Evolutionary conservation across 805 yeast genomes (phyloP).

Genomic region (Zygosaccharomyces kombuchaensis): DNA sequence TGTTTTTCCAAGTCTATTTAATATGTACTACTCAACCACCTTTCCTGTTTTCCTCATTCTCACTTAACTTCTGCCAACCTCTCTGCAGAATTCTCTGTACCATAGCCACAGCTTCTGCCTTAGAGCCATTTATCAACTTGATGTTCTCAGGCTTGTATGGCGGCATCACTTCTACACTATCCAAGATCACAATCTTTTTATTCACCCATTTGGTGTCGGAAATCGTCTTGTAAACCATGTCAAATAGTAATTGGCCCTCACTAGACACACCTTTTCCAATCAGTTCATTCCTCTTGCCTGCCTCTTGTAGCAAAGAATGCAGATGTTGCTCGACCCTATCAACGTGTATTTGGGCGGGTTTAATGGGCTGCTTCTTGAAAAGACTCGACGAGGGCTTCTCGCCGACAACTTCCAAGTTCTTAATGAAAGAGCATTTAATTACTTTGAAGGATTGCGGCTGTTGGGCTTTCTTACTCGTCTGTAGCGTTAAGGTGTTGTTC

Average conservation of each 20-base stretch:
- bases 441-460: slow-evolving; percentile 41
- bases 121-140: slow-evolving; percentile 17
- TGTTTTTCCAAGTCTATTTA: not conserved
- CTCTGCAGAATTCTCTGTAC: slow-evolving; percentile 49
- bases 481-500: slow-evolving; percentile 36
- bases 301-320: slow-evolving; percentile 24
- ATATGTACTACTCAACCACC: slow-evolving; percentile 43
- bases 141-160: slow-evolving; percentile 40
- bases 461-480: slow-evolving; percentile 21
- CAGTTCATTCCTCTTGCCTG: slow-evolving; percentile 23
- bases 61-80: slow-evolving; percentile 43
- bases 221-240: slow-evolving; percentile 41
- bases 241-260: slow-evolving; percentile 45
- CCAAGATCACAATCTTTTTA: slow-evolving; percentile 42
- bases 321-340: slow-evolving; percentile 27
- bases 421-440: slow-evolving; percentile 55
- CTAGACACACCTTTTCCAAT: slow-evolving; percentile 37
- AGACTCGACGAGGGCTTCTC: slow-evolving; percentile 32
- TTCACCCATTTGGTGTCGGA: slow-evolving; percentile 44
- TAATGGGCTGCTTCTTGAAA: slow-evolving; percentile 34
- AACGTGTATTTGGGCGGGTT: slow-evolving; percentile 34
- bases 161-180: slow-evolving; percentile 42
- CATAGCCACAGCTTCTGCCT: slow-evolving; percentile 35
- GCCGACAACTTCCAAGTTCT: slow-evolving; percentile 45
- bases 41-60: slow-evolving; percentile 37